Conservation (phyloP, 106 monocot species). For the Gastrodia elata region DNA sequence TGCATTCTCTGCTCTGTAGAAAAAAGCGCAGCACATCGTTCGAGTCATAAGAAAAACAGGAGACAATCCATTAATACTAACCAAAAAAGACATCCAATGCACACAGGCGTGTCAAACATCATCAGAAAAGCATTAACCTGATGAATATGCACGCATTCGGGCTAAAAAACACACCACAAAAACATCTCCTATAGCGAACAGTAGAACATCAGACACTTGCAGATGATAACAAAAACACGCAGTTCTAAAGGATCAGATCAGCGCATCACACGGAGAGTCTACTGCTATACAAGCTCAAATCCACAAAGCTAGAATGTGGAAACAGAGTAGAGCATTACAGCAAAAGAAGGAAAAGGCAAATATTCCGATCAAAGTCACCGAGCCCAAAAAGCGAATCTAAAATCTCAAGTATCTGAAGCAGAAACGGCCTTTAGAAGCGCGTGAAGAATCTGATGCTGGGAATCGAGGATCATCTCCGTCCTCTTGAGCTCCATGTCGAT, state of each 20-base stretch:
- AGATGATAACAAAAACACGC: background rate
- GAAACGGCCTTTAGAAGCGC: conserved; percentile 28
- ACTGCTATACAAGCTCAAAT: background rate
- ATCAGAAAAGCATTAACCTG: too few species aligned
- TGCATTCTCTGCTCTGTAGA: too few species aligned
- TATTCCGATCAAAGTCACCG: background rate
- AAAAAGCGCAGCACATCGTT: too few species aligned
- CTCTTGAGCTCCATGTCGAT: conserved; percentile 91
- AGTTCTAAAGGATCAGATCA: background rate
- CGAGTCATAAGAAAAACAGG: too few species aligned
- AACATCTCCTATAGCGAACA: background rate
- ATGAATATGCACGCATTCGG: too few species aligned
- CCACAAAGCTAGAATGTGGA: background rate
- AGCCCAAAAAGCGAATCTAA: background rate
- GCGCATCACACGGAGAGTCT: background rate
- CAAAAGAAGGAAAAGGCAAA: background rate
- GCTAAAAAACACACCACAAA: background rate
- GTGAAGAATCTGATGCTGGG: conserved; percentile 57
- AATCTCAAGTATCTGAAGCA: background rate
- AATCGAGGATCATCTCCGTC: conserved; percentile 73
- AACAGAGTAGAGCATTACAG: background rate
- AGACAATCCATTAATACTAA: too few species aligned
- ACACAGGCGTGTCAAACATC: too few species aligned
- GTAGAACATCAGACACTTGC: background rate
- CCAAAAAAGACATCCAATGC: too few species aligned